Conservation (phyloP, 1,284 basidiomycete species). For the Schizophyllum amplum region DNA sequence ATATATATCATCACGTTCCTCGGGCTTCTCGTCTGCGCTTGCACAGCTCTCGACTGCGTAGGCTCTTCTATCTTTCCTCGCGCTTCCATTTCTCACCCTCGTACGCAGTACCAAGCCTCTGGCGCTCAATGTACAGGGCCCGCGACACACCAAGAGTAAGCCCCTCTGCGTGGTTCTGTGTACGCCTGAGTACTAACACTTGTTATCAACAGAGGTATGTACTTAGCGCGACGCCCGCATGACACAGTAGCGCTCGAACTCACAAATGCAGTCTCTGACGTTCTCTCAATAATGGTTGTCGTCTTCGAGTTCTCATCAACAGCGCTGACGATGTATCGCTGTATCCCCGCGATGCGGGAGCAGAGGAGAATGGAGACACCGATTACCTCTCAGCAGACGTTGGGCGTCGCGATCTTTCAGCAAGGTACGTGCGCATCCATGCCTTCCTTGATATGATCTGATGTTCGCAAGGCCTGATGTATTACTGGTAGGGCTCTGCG, state of each 20-base stretch:
- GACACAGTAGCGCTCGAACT: neutral
- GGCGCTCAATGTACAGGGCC: slow-evolving; percentile 13
- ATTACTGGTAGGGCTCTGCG: slow-evolving; percentile 17
- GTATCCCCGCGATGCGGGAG: slow-evolving; percentile 17
- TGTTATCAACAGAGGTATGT: slow-evolving; percentile 8
- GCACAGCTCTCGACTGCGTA: slow-evolving; percentile 22
- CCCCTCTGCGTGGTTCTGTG: neutral
- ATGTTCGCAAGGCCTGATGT: slow-evolving; percentile 17
- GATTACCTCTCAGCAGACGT: slow-evolving; percentile 4
- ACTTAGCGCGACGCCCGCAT: neutral
- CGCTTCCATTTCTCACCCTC: neutral
- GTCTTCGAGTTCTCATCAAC: slow-evolving; percentile 21
- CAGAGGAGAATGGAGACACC: slow-evolving; percentile 7
- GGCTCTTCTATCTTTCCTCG: slow-evolving; percentile 2
- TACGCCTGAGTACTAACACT: neutral
- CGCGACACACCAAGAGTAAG: slow-evolving; percentile 12
- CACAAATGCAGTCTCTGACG: slow-evolving; percentile 11
- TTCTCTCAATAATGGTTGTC: slow-evolving; percentile 21
- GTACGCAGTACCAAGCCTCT: slow-evolving; percentile 12
- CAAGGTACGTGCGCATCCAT: slow-evolving; percentile 15
- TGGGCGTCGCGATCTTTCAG: slow-evolving; percentile 14
- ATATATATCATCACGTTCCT: slow-evolving; percentile 17
- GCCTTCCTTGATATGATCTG: neutral
- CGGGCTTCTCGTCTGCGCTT: slow-evolving; percentile 16
- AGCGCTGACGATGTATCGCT: slow-evolving; percentile 16